Conservation (phyloP, 1,284 basidiomycete genomes). For the Schizophyllum commune region DNA sequence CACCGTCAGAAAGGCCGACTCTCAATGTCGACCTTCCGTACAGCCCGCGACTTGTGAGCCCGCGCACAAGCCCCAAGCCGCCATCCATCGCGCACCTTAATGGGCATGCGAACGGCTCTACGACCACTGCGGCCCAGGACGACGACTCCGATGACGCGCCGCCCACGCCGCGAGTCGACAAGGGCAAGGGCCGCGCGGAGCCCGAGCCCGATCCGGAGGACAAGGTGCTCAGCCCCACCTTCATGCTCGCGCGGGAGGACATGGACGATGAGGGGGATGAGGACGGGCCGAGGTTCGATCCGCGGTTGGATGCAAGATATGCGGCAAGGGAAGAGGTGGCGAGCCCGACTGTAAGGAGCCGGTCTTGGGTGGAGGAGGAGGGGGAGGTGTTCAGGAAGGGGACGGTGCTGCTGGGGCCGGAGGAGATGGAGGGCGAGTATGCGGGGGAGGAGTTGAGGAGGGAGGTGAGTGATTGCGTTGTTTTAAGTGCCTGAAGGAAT, state of each 20-base stretch:
- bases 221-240: slow-evolving; percentile 65
- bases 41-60: slow-evolving; percentile 6
- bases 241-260: slow-evolving; percentile 52
- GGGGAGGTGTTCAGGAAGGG: slow-evolving; percentile 92
- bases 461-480: slow-evolving; percentile 47
- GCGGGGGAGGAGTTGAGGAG: slow-evolving; percentile 78
- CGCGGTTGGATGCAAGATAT: slow-evolving; percentile 3
- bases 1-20: slow-evolving; percentile 16
- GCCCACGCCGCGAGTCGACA: slow-evolving; percentile 59
- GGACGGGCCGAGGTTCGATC: slow-evolving; percentile 19
- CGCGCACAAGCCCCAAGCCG: slow-evolving; percentile 14
- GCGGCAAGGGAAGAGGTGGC: background rate
- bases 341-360: slow-evolving; percentile 37
- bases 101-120: slow-evolving; percentile 8
- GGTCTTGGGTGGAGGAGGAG: slow-evolving; percentile 79
- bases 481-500: background rate
- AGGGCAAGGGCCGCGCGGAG: slow-evolving; percentile 64
- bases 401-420: slow-evolving; percentile 66
- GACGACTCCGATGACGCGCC: slow-evolving; percentile 32
- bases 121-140: slow-evolving; percentile 9
- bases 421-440: slow-evolving; percentile 80
- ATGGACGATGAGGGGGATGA: slow-evolving; percentile 52
- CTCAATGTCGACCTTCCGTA: slow-evolving; percentile 41
- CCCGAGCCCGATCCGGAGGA: slow-evolving; percentile 60
- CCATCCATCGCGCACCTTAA: slow-evolving; percentile 6